phyloP scores from a whole-genome alignment of 257 asterid genomes.

The Ballota nigra region DNA sequence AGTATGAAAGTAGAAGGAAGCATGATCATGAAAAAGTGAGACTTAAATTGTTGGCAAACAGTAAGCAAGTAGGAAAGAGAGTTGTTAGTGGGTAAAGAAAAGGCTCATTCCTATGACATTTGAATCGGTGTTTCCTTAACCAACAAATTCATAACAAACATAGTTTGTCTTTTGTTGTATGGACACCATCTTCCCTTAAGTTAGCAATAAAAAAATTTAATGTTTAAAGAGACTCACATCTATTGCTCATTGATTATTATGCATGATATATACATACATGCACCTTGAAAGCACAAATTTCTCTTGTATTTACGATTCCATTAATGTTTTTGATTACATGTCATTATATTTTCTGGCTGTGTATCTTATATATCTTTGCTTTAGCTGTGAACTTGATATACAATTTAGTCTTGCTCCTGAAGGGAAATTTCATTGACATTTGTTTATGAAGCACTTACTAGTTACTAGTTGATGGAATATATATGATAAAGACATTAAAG shows the following conservation, averaged over 20 bases:
- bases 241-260: background rate
- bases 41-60: background rate
- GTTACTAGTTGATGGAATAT: background rate
- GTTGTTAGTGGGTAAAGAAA: background rate
- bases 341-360: background rate
- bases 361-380: background rate
- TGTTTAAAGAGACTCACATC: background rate
- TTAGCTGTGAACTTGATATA: background rate
- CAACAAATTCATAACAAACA: background rate
- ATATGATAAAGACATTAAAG: background rate
- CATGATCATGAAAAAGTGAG: background rate
- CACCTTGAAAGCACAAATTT: slow-evolving; percentile 1
- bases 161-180: background rate
- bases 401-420: background rate
- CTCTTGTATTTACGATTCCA: background rate
- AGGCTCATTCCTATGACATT: background rate
- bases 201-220: background rate
- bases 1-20: background rate
- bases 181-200: background rate
- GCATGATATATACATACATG: background rate
- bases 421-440: background rate
- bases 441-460: background rate
- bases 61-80: slow-evolving; percentile 12
- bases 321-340: background rate
- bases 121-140: background rate